Conservation (phyloP, 495 filamentous ascomycete species). For the Daldinia concentrica region DNA sequence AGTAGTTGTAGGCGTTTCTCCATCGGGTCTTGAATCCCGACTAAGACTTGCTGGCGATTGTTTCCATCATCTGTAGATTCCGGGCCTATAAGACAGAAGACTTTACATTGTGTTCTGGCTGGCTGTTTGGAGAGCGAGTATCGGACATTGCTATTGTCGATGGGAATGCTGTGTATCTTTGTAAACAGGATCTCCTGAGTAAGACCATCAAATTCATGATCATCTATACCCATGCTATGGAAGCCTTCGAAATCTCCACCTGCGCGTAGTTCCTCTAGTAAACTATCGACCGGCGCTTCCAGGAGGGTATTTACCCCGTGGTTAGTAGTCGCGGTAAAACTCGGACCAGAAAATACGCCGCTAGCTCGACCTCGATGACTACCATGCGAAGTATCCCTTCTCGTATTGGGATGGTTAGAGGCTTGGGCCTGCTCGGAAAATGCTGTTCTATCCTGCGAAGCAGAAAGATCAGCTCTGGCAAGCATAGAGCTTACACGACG, state of each 20-base stretch:
- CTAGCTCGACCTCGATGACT: constrained; percentile 70
- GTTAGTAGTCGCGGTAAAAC: constrained; percentile 51
- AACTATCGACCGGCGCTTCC: constrained; percentile 74
- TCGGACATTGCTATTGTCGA: constrained; percentile 68
- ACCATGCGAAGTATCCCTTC: constrained; percentile 77
- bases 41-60: constrained; percentile 62
- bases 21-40: constrained; percentile 74
- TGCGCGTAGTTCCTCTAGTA: constrained; percentile 73
- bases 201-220: constrained; percentile 72
- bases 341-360: constrained; percentile 55
- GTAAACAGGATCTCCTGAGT: constrained; percentile 77
- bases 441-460: constrained; percentile 73
- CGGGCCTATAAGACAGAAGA: constrained; percentile 71
- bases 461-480: constrained; percentile 87
- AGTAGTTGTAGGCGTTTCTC: constrained; percentile 74
- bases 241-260: constrained; percentile 72
- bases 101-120: constrained; percentile 61
- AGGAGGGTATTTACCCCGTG: constrained; percentile 62
- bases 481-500: constrained; percentile 91
- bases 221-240: constrained; percentile 74
- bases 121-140: constrained; percentile 61
- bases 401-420: constrained; percentile 56
- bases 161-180: constrained; percentile 75
- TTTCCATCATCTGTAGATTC: constrained; percentile 61
- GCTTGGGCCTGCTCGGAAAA: constrained; percentile 74